These are phyloP conservation scores for Arthrobotrys megalospora DNA, from an alignment of 2,329 filamentous ascomycete genomes.

Conservation along the genomic window DNA sequence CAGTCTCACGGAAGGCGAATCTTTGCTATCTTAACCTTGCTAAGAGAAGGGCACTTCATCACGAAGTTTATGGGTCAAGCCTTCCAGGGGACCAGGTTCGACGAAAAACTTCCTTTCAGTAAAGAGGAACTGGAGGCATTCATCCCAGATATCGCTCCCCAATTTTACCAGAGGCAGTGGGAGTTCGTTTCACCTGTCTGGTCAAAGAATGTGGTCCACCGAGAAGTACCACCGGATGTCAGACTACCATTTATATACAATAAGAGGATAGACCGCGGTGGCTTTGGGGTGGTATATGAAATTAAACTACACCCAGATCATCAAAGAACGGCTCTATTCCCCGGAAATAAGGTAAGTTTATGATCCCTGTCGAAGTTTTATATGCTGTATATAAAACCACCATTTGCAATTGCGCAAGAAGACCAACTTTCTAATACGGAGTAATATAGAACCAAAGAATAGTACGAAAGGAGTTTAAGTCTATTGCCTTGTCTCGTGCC, in stretches of 20 bases:
- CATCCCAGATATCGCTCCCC: neutral
- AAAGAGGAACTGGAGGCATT: conserved; percentile 1
- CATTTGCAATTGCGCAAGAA: too few relatives aligned
- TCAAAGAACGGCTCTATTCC: conserved; percentile 24
- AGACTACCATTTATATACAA: conserved; percentile 28
- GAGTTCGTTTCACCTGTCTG: conserved; percentile 38
- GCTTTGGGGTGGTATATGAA: conserved; percentile 45
- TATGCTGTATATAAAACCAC: too few relatives aligned
- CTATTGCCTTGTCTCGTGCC: neutral
- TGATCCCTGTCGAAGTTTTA: neutral
- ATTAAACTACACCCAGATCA: conserved; percentile 40
- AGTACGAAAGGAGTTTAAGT: conserved; percentile 49
- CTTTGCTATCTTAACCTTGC: conserved; percentile 28
- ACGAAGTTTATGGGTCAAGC: conserved; percentile 24
- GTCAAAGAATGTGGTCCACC: conserved; percentile 41
- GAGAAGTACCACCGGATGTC: conserved; percentile 29
- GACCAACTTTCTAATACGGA: neutral
- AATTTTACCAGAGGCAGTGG: conserved; percentile 43
- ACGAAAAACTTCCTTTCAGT: conserved; percentile 37
- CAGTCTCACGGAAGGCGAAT: conserved; percentile 24
- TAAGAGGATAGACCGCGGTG: conserved; percentile 21
- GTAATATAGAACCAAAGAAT: conserved; percentile 27
- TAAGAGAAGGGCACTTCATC: conserved; percentile 32
- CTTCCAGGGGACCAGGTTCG: conserved; percentile 20
- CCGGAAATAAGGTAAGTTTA: conserved; percentile 24